phyloP scores from a whole-genome alignment of 257 asterid species.

The Gardenia jasminoides region DNA sequence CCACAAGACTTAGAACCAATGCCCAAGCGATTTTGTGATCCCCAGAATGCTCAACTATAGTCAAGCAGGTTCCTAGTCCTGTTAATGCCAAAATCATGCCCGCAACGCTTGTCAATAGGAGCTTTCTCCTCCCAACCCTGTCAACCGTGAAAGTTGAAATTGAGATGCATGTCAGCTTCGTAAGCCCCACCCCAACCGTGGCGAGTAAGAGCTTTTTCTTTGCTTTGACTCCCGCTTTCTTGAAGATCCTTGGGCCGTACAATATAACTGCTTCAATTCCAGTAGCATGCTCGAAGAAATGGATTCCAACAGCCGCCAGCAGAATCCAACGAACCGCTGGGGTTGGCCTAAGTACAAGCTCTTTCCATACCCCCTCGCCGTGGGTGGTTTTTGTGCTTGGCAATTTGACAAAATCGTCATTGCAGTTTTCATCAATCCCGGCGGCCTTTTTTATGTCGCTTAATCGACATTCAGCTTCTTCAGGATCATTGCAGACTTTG shows the following conservation, averaged over 20 bases:
- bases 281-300: constrained; percentile 73
- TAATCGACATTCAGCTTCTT: constrained; percentile 55
- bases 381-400: constrained; percentile 4
- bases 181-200: constrained; percentile 59
- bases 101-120: constrained; percentile 42
- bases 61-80: constrained; percentile 54
- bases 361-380: constrained; percentile 42
- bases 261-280: constrained; percentile 65
- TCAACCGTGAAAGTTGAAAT: constrained; percentile 54
- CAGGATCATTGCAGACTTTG: constrained; percentile 39
- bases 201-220: constrained; percentile 44
- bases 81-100: constrained; percentile 57
- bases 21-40: constrained; percentile 40
- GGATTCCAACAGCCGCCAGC: constrained; percentile 57
- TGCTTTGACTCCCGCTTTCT: constrained; percentile 53
- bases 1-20: constrained; percentile 47
- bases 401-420: constrained; percentile 37
- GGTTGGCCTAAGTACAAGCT: constrained; percentile 41
- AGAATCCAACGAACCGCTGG: constrained; percentile 55
- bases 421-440: constrained; percentile 44
- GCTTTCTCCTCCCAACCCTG: constrained; percentile 54
- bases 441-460: constrained; percentile 45
- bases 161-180: constrained; percentile 48
- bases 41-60: constrained; percentile 39
- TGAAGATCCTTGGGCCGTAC: constrained; percentile 59